phyloP scores from a whole-genome alignment of 1,284 basidiomycete genomes.

The Cutaneotrichosporon cutaneum region DNA sequence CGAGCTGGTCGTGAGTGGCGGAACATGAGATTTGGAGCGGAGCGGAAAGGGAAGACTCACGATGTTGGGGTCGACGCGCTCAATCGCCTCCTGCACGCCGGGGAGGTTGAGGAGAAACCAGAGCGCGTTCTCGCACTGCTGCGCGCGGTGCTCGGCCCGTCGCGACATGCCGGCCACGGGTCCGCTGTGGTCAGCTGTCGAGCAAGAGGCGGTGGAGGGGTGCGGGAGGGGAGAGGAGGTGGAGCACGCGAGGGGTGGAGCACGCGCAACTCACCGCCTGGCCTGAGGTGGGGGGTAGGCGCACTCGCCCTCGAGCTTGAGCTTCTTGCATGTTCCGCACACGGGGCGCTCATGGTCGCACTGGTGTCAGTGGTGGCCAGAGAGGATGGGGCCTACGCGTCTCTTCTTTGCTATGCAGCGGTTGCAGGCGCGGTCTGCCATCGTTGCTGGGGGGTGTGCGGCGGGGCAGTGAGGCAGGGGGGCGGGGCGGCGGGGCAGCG shows the following conservation, averaged over 20 bases:
- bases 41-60: slow-evolving; percentile 1
- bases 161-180: slow-evolving; percentile 26
- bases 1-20: background rate
- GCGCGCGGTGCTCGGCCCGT: slow-evolving; percentile 24
- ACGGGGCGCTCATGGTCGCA: slow-evolving; percentile 28
- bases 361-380: slow-evolving; percentile 9
- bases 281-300: slow-evolving; percentile 27
- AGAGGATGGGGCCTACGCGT: slow-evolving; percentile 12
- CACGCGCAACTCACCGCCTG: slow-evolving; percentile 21
- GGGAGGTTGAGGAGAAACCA: slow-evolving; percentile 24
- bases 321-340: slow-evolving; percentile 25
- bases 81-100: slow-evolving; percentile 17
- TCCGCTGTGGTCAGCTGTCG: slow-evolving; percentile 13
- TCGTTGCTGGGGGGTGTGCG: background rate
- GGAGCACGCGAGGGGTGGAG: background rate
- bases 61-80: background rate
- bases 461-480: too few relatives aligned
- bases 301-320: slow-evolving; percentile 22
- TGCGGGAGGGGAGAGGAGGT: background rate
- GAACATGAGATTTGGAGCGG: background rate
- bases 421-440: slow-evolving; percentile 24
- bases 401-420: slow-evolving; percentile 30
- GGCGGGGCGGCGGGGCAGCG: too few relatives aligned
- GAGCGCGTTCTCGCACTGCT: slow-evolving; percentile 27
- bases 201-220: background rate